Evolutionary conservation across 768 basidiomycete species (phyloP), one percentile per base, ranked within the genome.

Genomic region (Lactarius evosmus): DNA sequence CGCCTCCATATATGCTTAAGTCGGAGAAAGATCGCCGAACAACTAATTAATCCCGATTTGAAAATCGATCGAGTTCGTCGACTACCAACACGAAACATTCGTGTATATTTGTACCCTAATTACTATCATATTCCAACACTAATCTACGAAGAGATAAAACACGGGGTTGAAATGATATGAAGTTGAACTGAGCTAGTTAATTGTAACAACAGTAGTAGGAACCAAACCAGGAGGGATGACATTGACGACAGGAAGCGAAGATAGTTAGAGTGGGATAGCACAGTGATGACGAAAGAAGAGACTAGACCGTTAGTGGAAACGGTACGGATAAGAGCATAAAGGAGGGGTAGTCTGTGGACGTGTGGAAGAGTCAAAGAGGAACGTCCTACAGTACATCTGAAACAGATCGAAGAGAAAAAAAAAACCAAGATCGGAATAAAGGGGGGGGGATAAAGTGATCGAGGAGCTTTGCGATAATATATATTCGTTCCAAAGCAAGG

Each of bases 401-500:
- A 55, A 56, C 40, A 60, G 33, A 61, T 61, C 60, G 34, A 65
- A n/a, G 14, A 16, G 14, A 30, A 32, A 8, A 29, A 19, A 30
- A 44, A n/a, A 14, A 55, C 30, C 34, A 29, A 56, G 54, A 56
- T 61, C 55, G 54, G 25, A 7, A 25, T 11, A 44, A 62, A 50
- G 27, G n/a, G 8, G 51, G 22, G 36, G 40, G 40, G 40, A 40
- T 40, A 40, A 56, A 9, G 46, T 60, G 58, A 61, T 61, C 60
- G 64, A 61, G 56, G 59, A 65, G 55, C 58, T 65, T 46, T 56
- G 49, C 64, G 64, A 57, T 60, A 51, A 60, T 60, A 56, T 65
- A 65, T 60, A 61, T 56, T 56, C 41, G 25, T 63, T 65, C 59
- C 64, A 65, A 61, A 65, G 64, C 64, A 65, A 65, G 64, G 49